Percentiles rank a stretch among this genome's conserved stretches.
phyloP scores from a whole-genome alignment of 2,329 filamentous ascomycete species.

The Hymenoscyphus infarciens region DNA sequence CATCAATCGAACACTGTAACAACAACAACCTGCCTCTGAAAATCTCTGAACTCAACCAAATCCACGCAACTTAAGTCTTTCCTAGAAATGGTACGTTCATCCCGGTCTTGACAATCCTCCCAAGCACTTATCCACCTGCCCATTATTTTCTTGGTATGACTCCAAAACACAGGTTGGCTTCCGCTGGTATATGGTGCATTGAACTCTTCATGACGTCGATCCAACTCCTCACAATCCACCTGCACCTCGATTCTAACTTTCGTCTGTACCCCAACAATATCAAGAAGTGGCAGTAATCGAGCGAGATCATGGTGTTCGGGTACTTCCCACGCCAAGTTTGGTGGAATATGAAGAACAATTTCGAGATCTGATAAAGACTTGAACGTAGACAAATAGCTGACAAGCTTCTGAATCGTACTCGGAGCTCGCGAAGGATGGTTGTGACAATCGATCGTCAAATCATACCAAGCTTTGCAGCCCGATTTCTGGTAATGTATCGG shows the following conservation, averaged over 20 bases:
- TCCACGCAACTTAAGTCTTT: not conserved
- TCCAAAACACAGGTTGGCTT: not conserved
- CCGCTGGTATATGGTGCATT: not conserved
- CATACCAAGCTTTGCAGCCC: conserved; percentile 1
- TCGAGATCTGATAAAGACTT: not conserved
- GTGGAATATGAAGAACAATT: not conserved
- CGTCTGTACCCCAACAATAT: not conserved
- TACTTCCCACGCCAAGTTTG: not conserved
- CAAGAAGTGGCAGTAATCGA: conserved; percentile 6
- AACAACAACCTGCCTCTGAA: not conserved
- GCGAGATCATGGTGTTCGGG: not conserved
- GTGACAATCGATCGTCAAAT: not conserved
- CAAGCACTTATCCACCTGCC: not conserved
- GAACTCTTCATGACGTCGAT: not conserved
- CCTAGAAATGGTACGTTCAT: not conserved
- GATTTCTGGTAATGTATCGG: conserved; percentile 2
- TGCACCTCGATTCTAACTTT: conserved; percentile 2
- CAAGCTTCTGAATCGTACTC: not conserved
- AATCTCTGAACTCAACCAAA: not conserved
- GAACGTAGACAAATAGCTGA: not conserved
- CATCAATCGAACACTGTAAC: not conserved
- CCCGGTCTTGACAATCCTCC: not conserved
- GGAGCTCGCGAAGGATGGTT: not conserved
- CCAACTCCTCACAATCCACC: not conserved
- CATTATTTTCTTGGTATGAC: not conserved